These are phyloP conservation scores for Hypoxylon sp. DNA, from an alignment of 2,329 filamentous ascomycete genomes.

Conservation along the genomic window DNA sequence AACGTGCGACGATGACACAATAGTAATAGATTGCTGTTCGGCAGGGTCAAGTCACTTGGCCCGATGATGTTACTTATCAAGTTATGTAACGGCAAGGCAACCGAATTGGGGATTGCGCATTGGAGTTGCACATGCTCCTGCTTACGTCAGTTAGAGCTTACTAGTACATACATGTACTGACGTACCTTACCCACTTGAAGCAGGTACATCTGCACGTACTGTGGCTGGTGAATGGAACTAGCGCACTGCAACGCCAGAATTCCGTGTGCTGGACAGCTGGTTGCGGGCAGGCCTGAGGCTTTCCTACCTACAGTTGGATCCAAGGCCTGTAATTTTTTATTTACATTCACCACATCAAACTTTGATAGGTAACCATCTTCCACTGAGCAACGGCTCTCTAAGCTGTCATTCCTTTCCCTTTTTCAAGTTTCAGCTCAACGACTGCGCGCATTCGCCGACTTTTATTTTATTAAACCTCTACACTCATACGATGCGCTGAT, in stretches of 20 bases:
- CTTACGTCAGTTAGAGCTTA: slow-evolving; percentile 12
- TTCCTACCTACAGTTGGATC: slow-evolving; percentile 20
- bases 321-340: slow-evolving; percentile 38
- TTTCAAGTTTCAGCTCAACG: slow-evolving; percentile 17
- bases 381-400: slow-evolving; percentile 31
- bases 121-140: slow-evolving; percentile 11
- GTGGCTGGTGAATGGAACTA: slow-evolving; percentile 14
- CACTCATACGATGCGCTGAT: slow-evolving; percentile 26
- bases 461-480: background rate
- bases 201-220: background rate
- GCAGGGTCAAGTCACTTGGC: slow-evolving; percentile 29
- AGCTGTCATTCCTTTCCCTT: slow-evolving; percentile 29
- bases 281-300: no score
- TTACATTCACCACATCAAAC: slow-evolving; percentile 39
- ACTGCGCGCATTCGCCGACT: slow-evolving; percentile 3
- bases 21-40: no score
- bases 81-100: slow-evolving; percentile 23
- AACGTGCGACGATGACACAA: background rate
- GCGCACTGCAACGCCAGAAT: slow-evolving; percentile 5
- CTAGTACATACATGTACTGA: slow-evolving; percentile 3
- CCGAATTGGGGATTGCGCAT: slow-evolving; percentile 22
- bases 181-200: slow-evolving; percentile 6
- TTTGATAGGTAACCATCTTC: slow-evolving; percentile 19
- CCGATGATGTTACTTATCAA: slow-evolving; percentile 1
- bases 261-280: no score